These are phyloP conservation scores for Populus hybrid DNA, from an alignment of 441 rosid species.

Conservation along the genomic window DNA sequence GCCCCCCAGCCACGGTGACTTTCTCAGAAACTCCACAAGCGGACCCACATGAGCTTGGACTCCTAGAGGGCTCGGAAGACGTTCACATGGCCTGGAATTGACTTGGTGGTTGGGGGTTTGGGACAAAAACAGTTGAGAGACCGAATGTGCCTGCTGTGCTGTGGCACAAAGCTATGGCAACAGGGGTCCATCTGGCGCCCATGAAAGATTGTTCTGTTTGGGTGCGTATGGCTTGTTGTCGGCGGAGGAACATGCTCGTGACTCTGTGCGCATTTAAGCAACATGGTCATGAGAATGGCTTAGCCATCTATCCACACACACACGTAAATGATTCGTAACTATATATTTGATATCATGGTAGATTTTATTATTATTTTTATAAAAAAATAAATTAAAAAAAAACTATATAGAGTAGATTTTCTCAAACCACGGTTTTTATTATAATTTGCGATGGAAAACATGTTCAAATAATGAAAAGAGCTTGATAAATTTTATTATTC, in stretches of 20 bases:
- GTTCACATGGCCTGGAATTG: slow-evolving; percentile 15
- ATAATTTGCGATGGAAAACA: too few relatives aligned
- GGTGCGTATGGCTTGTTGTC: neutral
- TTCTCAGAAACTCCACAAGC: neutral
- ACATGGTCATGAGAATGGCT: neutral
- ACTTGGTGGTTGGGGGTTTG: slow-evolving; percentile 17
- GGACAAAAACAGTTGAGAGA: slow-evolving; percentile 24
- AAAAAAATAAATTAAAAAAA: too few relatives aligned
- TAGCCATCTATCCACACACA: neutral
- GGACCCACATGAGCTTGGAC: slow-evolving; percentile 11
- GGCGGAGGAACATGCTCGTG: slow-evolving; percentile 11
- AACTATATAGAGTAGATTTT: too few relatives aligned
- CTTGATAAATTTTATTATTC: too few relatives aligned
- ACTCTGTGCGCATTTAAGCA: neutral
- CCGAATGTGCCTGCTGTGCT: slow-evolving; percentile 22
- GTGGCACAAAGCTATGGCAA: slow-evolving; percentile 40
- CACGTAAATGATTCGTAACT: too few relatives aligned
- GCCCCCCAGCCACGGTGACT: slow-evolving; percentile 25
- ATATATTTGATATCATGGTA: too few relatives aligned
- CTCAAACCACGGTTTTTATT: too few relatives aligned
- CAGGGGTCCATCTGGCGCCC: slow-evolving; percentile 26
- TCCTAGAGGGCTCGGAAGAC: neutral
- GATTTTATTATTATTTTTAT: too few relatives aligned
- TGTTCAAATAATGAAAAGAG: too few relatives aligned
- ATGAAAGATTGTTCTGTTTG: neutral